These are phyloP conservation scores for Suhomyces kunorum DNA, from an alignment of 1,139 yeast species.

Conservation along the genomic window DNA sequence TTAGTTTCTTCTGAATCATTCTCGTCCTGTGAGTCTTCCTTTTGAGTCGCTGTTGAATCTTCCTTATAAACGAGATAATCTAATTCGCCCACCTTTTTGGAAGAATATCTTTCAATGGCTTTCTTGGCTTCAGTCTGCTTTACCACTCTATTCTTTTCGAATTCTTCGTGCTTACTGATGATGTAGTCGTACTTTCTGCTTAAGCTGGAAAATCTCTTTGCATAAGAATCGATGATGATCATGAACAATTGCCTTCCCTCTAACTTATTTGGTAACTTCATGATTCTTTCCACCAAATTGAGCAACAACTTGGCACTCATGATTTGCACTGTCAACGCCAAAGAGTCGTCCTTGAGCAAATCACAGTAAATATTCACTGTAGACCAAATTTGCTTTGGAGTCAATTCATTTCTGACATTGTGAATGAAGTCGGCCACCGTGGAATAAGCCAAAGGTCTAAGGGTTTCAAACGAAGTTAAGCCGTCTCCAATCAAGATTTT, in stretches of 20 bases:
- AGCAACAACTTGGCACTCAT: slow-evolving; percentile 93
- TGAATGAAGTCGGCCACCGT: slow-evolving; percentile 96
- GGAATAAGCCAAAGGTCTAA: slow-evolving; percentile 88
- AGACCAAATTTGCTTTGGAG: slow-evolving; percentile 83
- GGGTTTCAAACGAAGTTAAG: slow-evolving; percentile 83
- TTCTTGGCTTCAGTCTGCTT: slow-evolving; percentile 48
- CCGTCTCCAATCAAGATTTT: slow-evolving; percentile 90
- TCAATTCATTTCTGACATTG: slow-evolving; percentile 82
- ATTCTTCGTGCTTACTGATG: slow-evolving; percentile 60
- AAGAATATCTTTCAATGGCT: slow-evolving; percentile 44
- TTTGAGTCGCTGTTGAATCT: slow-evolving; percentile 13
- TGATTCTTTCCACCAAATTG: slow-evolving; percentile 84
- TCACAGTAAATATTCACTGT: slow-evolving; percentile 83
- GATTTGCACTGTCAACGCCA: slow-evolving; percentile 90
- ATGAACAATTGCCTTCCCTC: slow-evolving; percentile 85
- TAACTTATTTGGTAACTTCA: slow-evolving; percentile 76
- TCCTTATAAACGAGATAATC: slow-evolving; percentile 9
- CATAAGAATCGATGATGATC: slow-evolving; percentile 84
- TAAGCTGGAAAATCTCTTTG: slow-evolving; percentile 75
- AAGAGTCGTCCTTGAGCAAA: slow-evolving; percentile 75
- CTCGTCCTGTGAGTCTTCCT: slow-evolving; percentile 6
- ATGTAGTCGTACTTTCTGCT: slow-evolving; percentile 72
- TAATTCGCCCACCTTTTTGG: slow-evolving; percentile 25
- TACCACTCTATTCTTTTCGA: slow-evolving; percentile 43
- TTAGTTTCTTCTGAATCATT: slow-evolving; percentile 11